phyloP scores from a whole-genome alignment of 495 filamentous ascomycete genomes.

The Aspergillus ostianus region DNA sequence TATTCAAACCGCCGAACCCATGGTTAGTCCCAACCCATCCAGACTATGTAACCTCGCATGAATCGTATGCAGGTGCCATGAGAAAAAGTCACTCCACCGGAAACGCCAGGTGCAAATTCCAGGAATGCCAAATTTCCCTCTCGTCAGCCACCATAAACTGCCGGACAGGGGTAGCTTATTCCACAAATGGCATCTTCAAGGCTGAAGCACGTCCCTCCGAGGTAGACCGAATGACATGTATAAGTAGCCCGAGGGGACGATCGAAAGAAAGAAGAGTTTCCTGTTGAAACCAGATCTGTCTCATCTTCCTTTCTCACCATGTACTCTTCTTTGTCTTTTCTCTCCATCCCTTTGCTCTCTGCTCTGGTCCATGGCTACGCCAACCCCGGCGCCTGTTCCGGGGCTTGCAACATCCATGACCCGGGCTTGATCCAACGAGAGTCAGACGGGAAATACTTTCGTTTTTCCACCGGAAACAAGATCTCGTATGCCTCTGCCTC shows the following conservation, averaged over 20 bases:
- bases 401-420: slow-evolving; percentile 63
- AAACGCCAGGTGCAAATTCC: not conserved
- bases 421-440: slow-evolving; percentile 60
- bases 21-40: not conserved
- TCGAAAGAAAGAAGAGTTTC: not conserved
- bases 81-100: not conserved
- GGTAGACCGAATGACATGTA: not conserved
- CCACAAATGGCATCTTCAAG: slow-evolving; percentile 5
- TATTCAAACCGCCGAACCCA: too few relatives aligned
- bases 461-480: slow-evolving; percentile 66
- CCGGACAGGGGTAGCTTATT: not conserved
- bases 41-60: not conserved
- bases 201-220: not conserved
- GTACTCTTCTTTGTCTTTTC: not conserved
- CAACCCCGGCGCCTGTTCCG: slow-evolving; percentile 57
- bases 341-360: slow-evolving; percentile 1
- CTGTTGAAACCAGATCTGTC: not conserved
- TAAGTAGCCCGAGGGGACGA: not conserved
- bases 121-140: not conserved
- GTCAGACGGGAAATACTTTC: slow-evolving; percentile 67
- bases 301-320: not conserved
- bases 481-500: slow-evolving; percentile 63
- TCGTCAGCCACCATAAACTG: not conserved
- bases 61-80: not conserved
- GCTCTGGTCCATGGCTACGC: slow-evolving; percentile 43